Percentiles rank a stretch among this genome's conserved stretches.
phyloP scores from a whole-genome alignment of 306 rosid genomes.

The Senna tora region DNA sequence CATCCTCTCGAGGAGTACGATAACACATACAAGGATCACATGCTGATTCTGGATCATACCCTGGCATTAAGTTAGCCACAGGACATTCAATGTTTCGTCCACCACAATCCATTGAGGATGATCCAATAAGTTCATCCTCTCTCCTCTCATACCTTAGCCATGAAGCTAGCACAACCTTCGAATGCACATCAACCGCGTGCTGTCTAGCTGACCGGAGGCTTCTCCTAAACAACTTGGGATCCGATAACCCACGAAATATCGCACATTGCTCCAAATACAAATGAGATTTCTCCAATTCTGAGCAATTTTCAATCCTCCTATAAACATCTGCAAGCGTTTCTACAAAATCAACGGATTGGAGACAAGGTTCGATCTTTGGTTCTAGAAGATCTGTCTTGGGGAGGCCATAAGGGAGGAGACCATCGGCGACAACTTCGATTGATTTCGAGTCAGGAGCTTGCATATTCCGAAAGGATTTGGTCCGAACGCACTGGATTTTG shows the following conservation, averaged over 20 bases:
- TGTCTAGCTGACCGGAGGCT: constrained; percentile 74
- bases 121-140: constrained; percentile 74
- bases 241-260: constrained; percentile 51
- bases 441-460: constrained; percentile 37
- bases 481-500: constrained; percentile 43
- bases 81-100: constrained; percentile 80
- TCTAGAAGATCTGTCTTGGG: constrained; percentile 67
- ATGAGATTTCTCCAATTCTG: constrained; percentile 55
- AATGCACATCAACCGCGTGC: constrained; percentile 72
- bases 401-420: constrained; percentile 66
- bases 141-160: constrained; percentile 83
- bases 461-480: constrained; percentile 47
- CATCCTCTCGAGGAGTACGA: constrained; percentile 11
- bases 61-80: constrained; percentile 55
- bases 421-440: constrained; percentile 42
- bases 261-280: constrained; percentile 66
- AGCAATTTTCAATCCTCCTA: constrained; percentile 53
- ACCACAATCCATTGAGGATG: constrained; percentile 62
- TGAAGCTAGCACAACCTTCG: constrained; percentile 68
- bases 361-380: constrained; percentile 57
- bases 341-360: constrained; percentile 57
- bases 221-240: constrained; percentile 65
- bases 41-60: constrained; percentile 68
- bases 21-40: constrained; percentile 63
- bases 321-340: constrained; percentile 51